These are phyloP conservation scores for Grigorovia jiainica DNA, from an alignment of 805 yeast genomes.

Conservation along the genomic window DNA sequence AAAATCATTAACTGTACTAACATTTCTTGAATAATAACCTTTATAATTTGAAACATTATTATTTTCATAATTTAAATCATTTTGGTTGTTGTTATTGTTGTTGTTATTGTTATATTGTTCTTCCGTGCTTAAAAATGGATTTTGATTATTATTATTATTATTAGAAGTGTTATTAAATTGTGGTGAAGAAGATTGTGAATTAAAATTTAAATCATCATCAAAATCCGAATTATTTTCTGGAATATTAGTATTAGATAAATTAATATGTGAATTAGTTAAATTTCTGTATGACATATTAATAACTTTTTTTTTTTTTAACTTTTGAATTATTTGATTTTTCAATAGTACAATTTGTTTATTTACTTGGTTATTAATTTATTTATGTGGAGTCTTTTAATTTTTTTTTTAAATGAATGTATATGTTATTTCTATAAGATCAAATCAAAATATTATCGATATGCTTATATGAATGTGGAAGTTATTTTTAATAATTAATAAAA, in stretches of 20 bases:
- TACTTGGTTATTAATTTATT: too few species aligned
- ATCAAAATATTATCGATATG: too few species aligned
- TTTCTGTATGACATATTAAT: slow-evolving; percentile 36
- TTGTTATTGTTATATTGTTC: slow-evolving; percentile 8
- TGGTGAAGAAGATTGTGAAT: slow-evolving; percentile 1
- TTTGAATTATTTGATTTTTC: too few species aligned
- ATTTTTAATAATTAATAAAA: too few species aligned
- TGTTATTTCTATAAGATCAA: too few species aligned
- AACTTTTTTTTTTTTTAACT: too few species aligned
- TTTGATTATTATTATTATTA: not conserved
- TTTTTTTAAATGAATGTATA: too few species aligned
- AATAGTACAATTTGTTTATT: too few species aligned
- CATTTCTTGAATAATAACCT: slow-evolving; percentile 23
- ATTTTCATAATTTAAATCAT: not conserved
- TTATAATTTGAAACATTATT: slow-evolving; percentile 11
- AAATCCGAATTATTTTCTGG: not conserved
- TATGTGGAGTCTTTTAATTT: too few species aligned
- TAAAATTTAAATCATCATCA: not conserved
- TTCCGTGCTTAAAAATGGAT: slow-evolving; percentile 11
- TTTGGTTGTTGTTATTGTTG: not conserved
- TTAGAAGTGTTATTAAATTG: not conserved
- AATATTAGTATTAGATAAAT: slow-evolving; percentile 10
- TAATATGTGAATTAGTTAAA: slow-evolving; percentile 6
- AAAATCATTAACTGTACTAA: slow-evolving; percentile 1
- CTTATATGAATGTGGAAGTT: too few species aligned